A percentile compares a stretch with the other conserved stretches of the same genome.
These are phyloP conservation scores for Croton setiger DNA, from an alignment of 441 rosid genomes.

Conservation along the genomic window DNA sequence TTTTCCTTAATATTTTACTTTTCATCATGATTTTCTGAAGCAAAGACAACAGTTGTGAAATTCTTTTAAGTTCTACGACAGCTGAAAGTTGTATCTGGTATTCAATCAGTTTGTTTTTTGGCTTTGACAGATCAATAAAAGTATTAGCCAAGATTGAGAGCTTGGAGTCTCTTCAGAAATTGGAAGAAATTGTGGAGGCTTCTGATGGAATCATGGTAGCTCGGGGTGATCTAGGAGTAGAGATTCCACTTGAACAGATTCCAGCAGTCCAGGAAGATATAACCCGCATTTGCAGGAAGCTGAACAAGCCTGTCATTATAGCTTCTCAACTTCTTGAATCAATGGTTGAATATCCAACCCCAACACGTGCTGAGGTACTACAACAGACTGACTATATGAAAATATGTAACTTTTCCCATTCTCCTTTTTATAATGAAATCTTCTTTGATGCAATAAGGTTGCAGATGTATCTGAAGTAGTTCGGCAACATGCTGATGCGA, in stretches of 20 bases:
- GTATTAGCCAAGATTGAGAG: conserved; percentile 76
- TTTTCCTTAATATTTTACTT: not conserved
- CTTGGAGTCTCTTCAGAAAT: conserved; percentile 56
- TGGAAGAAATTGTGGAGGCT: conserved; percentile 61
- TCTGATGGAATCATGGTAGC: conserved; percentile 82
- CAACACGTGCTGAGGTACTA: conserved; percentile 73
- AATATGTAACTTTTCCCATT: not conserved
- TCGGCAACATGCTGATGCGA: conserved; percentile 55
- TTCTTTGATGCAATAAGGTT: conserved; percentile 39
- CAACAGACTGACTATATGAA: not conserved
- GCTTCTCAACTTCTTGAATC: conserved; percentile 82
- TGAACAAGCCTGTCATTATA: conserved; percentile 71
- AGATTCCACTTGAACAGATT: conserved; percentile 69
- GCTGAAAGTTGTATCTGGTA: not conserved
- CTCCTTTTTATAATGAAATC: conserved; percentile 2
- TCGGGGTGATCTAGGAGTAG: conserved; percentile 78
- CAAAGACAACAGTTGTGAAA: not conserved
- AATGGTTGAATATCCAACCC: conserved; percentile 76
- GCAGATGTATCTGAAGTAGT: conserved; percentile 83
- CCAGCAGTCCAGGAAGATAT: conserved; percentile 63
- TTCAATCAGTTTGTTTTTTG: not conserved
- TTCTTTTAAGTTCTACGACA: not conserved
- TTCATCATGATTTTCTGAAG: not conserved
- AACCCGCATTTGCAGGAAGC: conserved; percentile 48
- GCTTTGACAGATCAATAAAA: conserved; percentile 40